Conservation (phyloP, 352 stramenopile species). For the Halophytophthora polymorphica region DNA sequence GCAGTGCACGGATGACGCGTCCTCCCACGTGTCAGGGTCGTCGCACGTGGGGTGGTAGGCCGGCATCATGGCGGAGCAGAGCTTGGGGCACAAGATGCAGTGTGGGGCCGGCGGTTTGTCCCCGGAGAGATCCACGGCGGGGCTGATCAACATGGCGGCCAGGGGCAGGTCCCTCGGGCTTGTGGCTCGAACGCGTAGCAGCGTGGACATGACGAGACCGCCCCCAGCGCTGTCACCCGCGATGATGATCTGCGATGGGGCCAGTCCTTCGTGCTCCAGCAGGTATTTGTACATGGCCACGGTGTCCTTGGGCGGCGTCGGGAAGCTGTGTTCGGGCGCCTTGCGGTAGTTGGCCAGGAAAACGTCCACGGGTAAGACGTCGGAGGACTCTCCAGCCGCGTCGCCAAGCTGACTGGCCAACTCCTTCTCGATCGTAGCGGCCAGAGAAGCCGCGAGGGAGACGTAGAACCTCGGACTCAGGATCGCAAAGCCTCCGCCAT, state of each 20-base stretch:
- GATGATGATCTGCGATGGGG: slow-evolving; percentile 33
- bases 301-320: slow-evolving; percentile 29
- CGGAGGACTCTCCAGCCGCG: too few species aligned
- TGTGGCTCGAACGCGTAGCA: slow-evolving; percentile 30
- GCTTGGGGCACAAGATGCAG: slow-evolving; percentile 26
- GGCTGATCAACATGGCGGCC: slow-evolving; percentile 31
- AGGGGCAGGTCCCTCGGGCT: slow-evolving; percentile 17
- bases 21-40: slow-evolving; percentile 25
- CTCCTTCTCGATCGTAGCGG: slow-evolving; percentile 18
- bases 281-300: slow-evolving; percentile 40
- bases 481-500: slow-evolving; percentile 49
- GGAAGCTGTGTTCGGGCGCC: slow-evolving; percentile 29
- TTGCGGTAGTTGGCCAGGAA: slow-evolving; percentile 49
- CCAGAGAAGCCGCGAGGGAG: slow-evolving; percentile 23
- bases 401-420: slow-evolving; percentile 5
- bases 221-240: slow-evolving; percentile 36
- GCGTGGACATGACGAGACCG: slow-evolving; percentile 33
- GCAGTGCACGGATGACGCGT: slow-evolving; percentile 33
- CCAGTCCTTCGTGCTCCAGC: slow-evolving; percentile 27
- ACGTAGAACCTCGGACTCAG: slow-evolving; percentile 41
- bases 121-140: slow-evolving; percentile 39
- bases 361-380: slow-evolving; percentile 29
- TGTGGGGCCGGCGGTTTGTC: slow-evolving; percentile 16
- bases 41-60: slow-evolving; percentile 19
- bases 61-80: slow-evolving; percentile 7